Conservation (phyloP, 2,329 filamentous ascomycete species). For the Colletotrichum spaethianum region DNA sequence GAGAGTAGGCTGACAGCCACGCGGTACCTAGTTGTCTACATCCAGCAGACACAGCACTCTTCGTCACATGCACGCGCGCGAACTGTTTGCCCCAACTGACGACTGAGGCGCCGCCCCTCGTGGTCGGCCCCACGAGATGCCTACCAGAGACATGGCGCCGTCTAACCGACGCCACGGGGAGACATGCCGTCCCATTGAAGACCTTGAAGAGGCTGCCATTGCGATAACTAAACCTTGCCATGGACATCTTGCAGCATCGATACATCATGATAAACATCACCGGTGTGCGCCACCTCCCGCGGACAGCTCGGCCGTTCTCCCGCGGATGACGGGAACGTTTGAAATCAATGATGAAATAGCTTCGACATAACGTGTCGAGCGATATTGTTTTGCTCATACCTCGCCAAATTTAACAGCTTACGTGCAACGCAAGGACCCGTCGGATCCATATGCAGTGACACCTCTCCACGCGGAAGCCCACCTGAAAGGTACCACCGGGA, state of each 20-base stretch:
- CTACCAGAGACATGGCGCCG: neutral
- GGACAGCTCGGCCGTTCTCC: neutral
- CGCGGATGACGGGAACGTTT: neutral
- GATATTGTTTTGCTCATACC: neutral
- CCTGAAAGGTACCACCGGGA: neutral
- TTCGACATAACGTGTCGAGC: neutral
- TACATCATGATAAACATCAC: neutral
- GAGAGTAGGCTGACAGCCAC: neutral
- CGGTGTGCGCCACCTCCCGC: neutral
- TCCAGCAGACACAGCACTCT: neutral
- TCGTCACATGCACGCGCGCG: neutral
- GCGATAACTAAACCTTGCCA: neutral
- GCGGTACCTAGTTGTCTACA: neutral
- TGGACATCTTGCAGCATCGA: neutral
- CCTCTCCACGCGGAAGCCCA: neutral
- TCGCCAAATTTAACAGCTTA: neutral
- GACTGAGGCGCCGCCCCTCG: neutral
- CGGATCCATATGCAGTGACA: constrained; percentile 2
- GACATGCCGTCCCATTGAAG: neutral
- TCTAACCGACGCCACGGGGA: neutral
- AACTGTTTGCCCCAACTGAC: neutral
- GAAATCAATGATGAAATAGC: neutral
- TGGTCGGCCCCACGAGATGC: neutral
- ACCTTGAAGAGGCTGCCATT: neutral
- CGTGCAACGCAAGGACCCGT: constrained; percentile 2